Base-by-base conservation (phyloP, 768 basidiomycete genomes). In the Obba rivulosa region DNA sequence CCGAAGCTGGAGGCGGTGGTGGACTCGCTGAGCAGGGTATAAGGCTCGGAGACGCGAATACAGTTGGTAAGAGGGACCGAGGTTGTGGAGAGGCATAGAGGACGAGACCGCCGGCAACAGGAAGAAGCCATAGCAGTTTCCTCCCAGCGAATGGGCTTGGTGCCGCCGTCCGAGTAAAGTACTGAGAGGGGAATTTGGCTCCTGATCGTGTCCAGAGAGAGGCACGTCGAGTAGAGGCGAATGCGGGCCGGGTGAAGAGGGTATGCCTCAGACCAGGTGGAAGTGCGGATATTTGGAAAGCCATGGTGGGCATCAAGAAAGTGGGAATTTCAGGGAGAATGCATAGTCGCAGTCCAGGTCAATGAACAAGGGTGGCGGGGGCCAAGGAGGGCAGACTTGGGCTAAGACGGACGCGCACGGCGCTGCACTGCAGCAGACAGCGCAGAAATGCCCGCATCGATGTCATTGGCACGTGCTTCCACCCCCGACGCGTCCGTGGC, bases 101-200 rank as follows among this genome's bases (percentile, higher is more conserved):
- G 14, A 68, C 61, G 22, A 81, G 54, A 18, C 81, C 83, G 22
- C 79, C 81, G 4, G 73, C 71, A 3, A 82, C 54, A 0, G 86
- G 83, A 24, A 78, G 54, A 11, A 80, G 57, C 82, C 81, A 86
- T 45, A 80, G 61, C 8, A 45, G 66, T 18, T 36, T 59, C 31
- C 67, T 60, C 20, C 62, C 51, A 51, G 62, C 54, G 9, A 58
- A 50, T 43, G 60, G 66, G 43, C 63, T 57, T 44, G 53, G 53
- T 31, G 59, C 50, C 17, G 69, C 63, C 11, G 65, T 57, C 43
- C 59, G 66, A 20, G 65, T 64, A 58, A 73, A 69, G 53, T 69
- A 70, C 28, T 52, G 49, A 52, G 63, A 46, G 45, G 61, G 50
- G 46, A 60, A 43, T 5, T 31, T 36, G 51, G 43, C 41, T 31